Conservation (phyloP, 768 basidiomycete species). For the Tricholoma sp. region DNA sequence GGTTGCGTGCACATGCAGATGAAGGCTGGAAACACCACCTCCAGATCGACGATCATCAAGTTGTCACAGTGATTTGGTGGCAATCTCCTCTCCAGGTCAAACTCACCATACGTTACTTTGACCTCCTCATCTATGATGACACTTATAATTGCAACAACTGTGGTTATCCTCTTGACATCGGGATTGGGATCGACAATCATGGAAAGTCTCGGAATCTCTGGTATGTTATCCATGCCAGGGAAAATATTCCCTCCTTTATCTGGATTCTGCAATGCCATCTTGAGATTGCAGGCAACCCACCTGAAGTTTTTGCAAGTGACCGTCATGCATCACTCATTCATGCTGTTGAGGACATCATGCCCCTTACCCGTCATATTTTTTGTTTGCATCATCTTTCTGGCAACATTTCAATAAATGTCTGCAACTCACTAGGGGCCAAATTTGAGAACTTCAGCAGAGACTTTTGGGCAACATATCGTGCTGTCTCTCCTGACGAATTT, state of each 20-base stretch:
- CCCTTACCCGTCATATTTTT: constrained; percentile 7
- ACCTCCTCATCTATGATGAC: constrained; percentile 20
- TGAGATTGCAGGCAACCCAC: neutral
- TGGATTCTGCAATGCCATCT: constrained; percentile 19
- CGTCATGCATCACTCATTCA: constrained; percentile 7
- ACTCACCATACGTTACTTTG: constrained; percentile 14
- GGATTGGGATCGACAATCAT: constrained; percentile 16
- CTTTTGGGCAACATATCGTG: constrained; percentile 26
- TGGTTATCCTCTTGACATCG: no score
- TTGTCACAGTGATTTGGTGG: constrained; percentile 25
- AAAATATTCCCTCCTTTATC: constrained; percentile 8
- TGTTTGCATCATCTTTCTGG: constrained; percentile 25
- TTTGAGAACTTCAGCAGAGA: constrained; percentile 16
- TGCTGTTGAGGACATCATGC: constrained; percentile 2
- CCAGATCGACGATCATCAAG: neutral
- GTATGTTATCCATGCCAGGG: constrained; percentile 18
- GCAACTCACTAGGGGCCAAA: constrained; percentile 9
- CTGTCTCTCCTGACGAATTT: constrained; percentile 27
- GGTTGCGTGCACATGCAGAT: constrained; percentile 7
- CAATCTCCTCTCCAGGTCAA: constrained; percentile 23
- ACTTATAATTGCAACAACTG: constrained; percentile 19
- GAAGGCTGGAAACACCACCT: neutral
- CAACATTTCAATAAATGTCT: constrained; percentile 20
- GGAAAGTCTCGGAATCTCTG: constrained; percentile 16
- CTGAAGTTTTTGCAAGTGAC: constrained; percentile 9